Base-by-base conservation (phyloP, 2,329 filamentous ascomycete genomes). In the Scedosporium aurantiacum region DNA sequence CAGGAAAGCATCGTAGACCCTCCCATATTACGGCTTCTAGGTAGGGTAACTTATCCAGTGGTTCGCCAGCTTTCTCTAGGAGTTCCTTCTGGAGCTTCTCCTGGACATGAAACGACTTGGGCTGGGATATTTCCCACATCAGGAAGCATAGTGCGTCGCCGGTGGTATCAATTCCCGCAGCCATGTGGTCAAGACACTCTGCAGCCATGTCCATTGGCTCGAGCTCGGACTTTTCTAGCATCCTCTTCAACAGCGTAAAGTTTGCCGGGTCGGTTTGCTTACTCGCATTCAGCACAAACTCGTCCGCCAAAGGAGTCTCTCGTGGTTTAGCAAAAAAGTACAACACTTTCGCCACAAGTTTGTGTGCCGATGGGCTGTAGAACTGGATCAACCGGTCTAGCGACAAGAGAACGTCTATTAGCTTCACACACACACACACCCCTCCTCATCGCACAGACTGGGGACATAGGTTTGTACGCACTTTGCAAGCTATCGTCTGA, bases 181-280 rank as follows among this genome's bases (percentile, higher is more conserved):
- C 84, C 82, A 89, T 84, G 69, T 89, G 86, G 66, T 89, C 86
- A 62, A 87, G 79, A 66, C 84, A 87, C 70, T 90, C 87, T 21
- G 86, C 85, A 0, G 85, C 85, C 64, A 83, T 79, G 66, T 85
- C 79, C 2, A 82, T 72, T 3, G 74, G 70, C 40, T 81, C 76
- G 40, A 87, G 75, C 3, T 74, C 70, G 4, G 63, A 67, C 72
- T 83, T 76, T 67, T 83, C 73, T 68, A 82, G 72, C 65, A 89
- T 79, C 40, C 83, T 80, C 67, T 78, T 79, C 56, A 87, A 70
- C 4, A 88, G 76, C 0, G 83, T 85, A 63, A 86, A 84, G 4
- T 73, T 71, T 4, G 78, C 78, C 0, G 79, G 70, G 23, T 79
- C 73, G 8, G 73, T 70, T 61, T 77, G 74, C 45, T 73, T 70